Evolutionary conservation across 2,329 filamentous ascomycete genomes (phyloP).

Genomic region (Cordyceps cateniannulata): DNA sequence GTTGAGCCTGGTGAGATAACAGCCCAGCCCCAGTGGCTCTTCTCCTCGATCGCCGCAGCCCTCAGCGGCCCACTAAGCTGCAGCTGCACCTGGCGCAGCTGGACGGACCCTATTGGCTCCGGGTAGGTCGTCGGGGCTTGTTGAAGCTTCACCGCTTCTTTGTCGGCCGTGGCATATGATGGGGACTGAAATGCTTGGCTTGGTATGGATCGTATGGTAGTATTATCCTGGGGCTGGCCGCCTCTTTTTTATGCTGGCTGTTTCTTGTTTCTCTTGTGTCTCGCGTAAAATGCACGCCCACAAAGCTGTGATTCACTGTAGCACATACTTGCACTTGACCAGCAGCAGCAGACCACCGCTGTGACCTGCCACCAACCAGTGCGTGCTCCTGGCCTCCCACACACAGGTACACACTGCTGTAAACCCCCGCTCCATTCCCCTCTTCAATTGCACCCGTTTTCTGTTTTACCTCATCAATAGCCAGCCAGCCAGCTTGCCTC

Average conservation of each 20-base stretch:
- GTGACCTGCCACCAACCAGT: no score
- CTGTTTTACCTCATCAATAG: no score
- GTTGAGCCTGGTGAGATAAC: not conserved
- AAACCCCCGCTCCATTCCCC: no score
- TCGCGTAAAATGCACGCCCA: not conserved
- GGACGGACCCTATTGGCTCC: slow-evolving; percentile 10
- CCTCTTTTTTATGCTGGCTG: not conserved
- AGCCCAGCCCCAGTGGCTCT: not conserved
- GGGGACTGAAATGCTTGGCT: not conserved
- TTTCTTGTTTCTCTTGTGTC: not conserved
- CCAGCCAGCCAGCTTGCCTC: no score
- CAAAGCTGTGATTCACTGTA: no score
- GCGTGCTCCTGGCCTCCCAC: no score
- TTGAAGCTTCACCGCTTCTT: slow-evolving; percentile 15
- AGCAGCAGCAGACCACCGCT: no score
- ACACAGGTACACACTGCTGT: no score
- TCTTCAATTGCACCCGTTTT: no score
- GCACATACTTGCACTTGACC: no score
- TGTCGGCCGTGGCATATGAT: not conserved
- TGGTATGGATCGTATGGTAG: not conserved
- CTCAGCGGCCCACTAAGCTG: slow-evolving; percentile 19
- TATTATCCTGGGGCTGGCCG: no score
- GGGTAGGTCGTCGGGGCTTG: slow-evolving; percentile 6
- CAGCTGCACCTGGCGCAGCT: slow-evolving; percentile 24
- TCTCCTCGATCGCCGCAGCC: slow-evolving; percentile 20